Evolutionary conservation across 345 rosid species (phyloP).

Genomic region (Salix exigua): DNA sequence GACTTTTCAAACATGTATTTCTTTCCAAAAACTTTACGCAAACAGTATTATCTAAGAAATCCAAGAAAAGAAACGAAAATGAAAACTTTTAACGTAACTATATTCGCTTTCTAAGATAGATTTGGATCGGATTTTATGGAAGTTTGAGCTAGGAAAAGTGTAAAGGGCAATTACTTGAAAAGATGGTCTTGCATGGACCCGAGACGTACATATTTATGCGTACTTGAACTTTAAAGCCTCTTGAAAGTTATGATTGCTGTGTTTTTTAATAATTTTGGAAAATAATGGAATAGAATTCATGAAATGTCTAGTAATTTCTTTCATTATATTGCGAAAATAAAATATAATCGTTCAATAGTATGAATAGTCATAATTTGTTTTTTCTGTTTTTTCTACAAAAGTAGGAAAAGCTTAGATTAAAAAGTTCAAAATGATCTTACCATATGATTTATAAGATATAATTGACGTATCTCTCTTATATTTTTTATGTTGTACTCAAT

Average conservation of each 20-base stretch:
- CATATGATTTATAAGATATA: no score
- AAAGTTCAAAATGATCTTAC: neutral
- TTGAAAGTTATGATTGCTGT: neutral
- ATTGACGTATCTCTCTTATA: no score
- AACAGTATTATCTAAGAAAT: no score
- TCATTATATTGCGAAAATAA: neutral
- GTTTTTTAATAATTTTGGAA: no score
- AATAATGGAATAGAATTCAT: no score
- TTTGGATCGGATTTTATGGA: constrained; percentile 18
- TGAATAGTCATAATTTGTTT: neutral
- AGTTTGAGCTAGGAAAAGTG: constrained; percentile 25
- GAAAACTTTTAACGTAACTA: neutral
- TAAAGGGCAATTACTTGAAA: constrained; percentile 18
- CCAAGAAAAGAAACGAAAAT: neutral
- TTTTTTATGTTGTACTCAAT: no score
- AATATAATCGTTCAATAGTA: neutral
- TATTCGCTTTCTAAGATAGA: neutral
- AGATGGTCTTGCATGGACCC: constrained; percentile 49
- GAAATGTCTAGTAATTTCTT: no score
- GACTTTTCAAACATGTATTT: no score
- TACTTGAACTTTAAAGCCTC: constrained; percentile 33
- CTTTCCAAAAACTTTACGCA: no score
- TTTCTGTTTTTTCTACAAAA: no score
- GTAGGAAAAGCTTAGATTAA: neutral
- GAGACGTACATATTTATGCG: constrained; percentile 18